Conservation (phyloP, 1,139 yeast genomes). For the Suhomyces coccinellae region DNA sequence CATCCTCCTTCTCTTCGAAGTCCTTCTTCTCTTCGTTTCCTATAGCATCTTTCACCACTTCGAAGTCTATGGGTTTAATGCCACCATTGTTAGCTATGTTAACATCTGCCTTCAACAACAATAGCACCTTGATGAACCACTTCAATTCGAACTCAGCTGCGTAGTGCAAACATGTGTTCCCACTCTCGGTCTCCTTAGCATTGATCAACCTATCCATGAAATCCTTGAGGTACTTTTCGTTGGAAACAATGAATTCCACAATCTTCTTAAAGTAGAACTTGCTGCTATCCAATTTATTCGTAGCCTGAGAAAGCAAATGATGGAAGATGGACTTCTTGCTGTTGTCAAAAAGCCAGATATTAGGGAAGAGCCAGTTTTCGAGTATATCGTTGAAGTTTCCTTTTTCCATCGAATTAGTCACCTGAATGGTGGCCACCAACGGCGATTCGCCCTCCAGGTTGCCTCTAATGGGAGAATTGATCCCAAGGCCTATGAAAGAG, state of each 20-base stretch:
- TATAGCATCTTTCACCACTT: conserved; percentile 46
- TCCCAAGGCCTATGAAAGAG: conserved; percentile 36
- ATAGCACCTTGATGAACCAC: conserved; percentile 74
- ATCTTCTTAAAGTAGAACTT: conserved; percentile 76
- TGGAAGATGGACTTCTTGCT: conserved; percentile 40
- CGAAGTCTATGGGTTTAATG: conserved; percentile 82
- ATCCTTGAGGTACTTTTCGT: conserved; percentile 55
- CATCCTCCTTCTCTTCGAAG: conserved; percentile 16
- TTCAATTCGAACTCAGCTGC: conserved; percentile 88
- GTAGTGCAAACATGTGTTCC: conserved; percentile 85
- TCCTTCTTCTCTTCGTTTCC: conserved; percentile 16
- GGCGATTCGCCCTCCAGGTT: conserved; percentile 44
- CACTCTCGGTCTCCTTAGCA: conserved; percentile 70
- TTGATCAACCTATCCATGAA: conserved; percentile 70
- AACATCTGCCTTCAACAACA: conserved; percentile 87
- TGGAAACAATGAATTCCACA: conserved; percentile 73
- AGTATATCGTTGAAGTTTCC: conserved; percentile 41
- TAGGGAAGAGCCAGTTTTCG: conserved; percentile 38
- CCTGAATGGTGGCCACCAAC: conserved; percentile 41
- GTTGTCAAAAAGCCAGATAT: conserved; percentile 38
- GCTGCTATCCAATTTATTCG: conserved; percentile 32
- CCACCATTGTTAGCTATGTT: conserved; percentile 80
- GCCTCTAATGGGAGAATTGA: conserved; percentile 46
- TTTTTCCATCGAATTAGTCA: conserved; percentile 48
- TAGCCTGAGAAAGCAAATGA: conserved; percentile 32